Evolutionary conservation across 805 yeast species (phyloP).

Genomic region (Yarrowia sp.): DNA sequence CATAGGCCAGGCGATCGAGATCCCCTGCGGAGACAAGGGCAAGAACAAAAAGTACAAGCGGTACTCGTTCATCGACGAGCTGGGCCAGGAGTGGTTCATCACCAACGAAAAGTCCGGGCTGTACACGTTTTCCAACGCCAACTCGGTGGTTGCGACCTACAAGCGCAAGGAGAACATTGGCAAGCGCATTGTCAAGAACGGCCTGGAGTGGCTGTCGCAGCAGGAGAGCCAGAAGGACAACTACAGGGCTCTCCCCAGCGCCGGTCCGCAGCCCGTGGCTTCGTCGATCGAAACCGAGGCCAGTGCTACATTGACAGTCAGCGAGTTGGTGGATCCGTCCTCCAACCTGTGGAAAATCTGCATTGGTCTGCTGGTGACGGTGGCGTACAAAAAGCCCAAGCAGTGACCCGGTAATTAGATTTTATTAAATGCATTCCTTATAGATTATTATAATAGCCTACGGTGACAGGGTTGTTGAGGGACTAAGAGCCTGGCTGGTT

Average conservation of each 20-base stretch:
- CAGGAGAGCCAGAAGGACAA: slow-evolving; percentile 9
- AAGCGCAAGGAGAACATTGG: slow-evolving; percentile 20
- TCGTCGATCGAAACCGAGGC: slow-evolving; percentile 22
- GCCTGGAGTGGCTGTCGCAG: slow-evolving; percentile 22
- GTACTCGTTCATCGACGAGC: slow-evolving; percentile 22
- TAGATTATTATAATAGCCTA: not conserved
- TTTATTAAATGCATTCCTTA: slow-evolving; percentile 9
- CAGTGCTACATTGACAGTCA: slow-evolving; percentile 2
- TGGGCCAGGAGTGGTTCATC: slow-evolving; percentile 24
- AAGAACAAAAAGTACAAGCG: slow-evolving; percentile 13
- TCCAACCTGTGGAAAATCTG: slow-evolving; percentile 8
- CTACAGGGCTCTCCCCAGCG: not conserved
- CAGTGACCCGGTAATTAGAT: not conserved
- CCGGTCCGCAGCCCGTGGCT: slow-evolving; percentile 23
- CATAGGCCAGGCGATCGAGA: slow-evolving; percentile 21
- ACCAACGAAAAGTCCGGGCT: slow-evolving; percentile 12
- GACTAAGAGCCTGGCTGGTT: too few relatives aligned
- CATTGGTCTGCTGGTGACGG: slow-evolving; percentile 6
- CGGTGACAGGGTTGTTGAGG: too few relatives aligned
- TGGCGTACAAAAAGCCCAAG: slow-evolving; percentile 20
- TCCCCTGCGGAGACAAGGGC: slow-evolving; percentile 16
- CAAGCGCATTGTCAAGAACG: slow-evolving; percentile 21
- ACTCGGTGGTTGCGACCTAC: slow-evolving; percentile 16
- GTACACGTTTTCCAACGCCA: slow-evolving; percentile 7
- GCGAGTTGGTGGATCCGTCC: slow-evolving; percentile 3